A percentile compares a stretch with the other conserved stretches of the same genome.
These are phyloP conservation scores for Coemansia sp. DNA, from an alignment of 192 early-diverging fungal genomes.

Conservation along the genomic window DNA sequence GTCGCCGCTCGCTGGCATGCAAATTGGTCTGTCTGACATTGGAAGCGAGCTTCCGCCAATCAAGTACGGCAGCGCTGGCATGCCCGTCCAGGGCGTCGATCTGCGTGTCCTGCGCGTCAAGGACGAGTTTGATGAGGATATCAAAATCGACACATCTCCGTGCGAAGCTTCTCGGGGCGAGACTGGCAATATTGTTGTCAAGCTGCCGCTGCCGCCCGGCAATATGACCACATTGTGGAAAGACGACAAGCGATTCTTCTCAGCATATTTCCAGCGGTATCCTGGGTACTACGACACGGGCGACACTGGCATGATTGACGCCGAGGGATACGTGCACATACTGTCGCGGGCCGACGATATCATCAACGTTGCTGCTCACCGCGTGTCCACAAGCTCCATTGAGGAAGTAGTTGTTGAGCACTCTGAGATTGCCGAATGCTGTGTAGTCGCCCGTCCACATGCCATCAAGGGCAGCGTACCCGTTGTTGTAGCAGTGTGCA, in stretches of 20 bases:
- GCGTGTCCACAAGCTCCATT: slow-evolving; percentile 76
- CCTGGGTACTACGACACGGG: slow-evolving; percentile 83
- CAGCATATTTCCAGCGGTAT: slow-evolving; percentile 73
- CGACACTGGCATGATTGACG: slow-evolving; percentile 78
- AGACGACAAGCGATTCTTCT: slow-evolving; percentile 67
- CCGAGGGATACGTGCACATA: slow-evolving; percentile 70
- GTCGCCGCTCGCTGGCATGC: slow-evolving; percentile 73
- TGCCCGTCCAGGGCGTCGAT: slow-evolving; percentile 74
- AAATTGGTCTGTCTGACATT: slow-evolving; percentile 55
- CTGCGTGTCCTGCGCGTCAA: slow-evolving; percentile 61
- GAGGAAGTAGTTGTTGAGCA: slow-evolving; percentile 75
- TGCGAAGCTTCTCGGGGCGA: slow-evolving; percentile 55
- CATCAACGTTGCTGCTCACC: slow-evolving; percentile 87
- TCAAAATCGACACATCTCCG: slow-evolving; percentile 24
- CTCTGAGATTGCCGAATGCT: slow-evolving; percentile 65
- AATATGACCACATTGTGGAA: slow-evolving; percentile 77
- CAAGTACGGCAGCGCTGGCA: slow-evolving; percentile 72
- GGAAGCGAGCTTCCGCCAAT: slow-evolving; percentile 37
- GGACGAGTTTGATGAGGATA: slow-evolving; percentile 52
- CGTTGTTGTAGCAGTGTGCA: slow-evolving; percentile 59
- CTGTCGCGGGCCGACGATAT: slow-evolving; percentile 74
- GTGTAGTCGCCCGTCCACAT: slow-evolving; percentile 66
- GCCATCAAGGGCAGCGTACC: slow-evolving; percentile 69
- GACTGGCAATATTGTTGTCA: slow-evolving; percentile 75
- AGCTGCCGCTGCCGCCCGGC: slow-evolving; percentile 81